Base-by-base conservation (phyloP, 805 yeast genomes). In the Kodamaea sagamina region DNA sequence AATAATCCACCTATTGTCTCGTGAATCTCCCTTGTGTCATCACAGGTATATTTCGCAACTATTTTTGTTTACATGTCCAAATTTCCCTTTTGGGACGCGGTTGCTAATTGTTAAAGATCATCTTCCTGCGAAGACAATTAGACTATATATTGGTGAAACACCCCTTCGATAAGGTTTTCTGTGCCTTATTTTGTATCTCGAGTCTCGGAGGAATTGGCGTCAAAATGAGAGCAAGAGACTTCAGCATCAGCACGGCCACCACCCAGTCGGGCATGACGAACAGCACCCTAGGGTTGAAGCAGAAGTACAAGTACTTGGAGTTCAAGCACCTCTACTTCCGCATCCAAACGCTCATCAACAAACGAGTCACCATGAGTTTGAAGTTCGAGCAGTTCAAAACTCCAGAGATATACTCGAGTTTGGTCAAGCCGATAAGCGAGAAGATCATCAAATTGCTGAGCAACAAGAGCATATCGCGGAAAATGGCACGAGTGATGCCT, bases 331-430 rank as follows among this genome's bases (percentile, higher is more conserved):
- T 68, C 7, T 69, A 69, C 47, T 68, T 67, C 49, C 60, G 41
- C 35, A 55, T 73, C 39, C 75, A 76, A 48, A 74, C 67, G 36
- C 58, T 71, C 9, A 56, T 78, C 12, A 68, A 66, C 47, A 63
- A 61, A 25, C 58, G 66, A 37, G 74, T 78, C 12, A 70, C 62
- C 31, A 55, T 75, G 19, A 65, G 75, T 42, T 60, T 78, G 48
- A 74, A 71, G 44, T 74, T 74, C 47, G 80, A 77, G 46, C 81
- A 77, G 54, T 54, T 77, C 42, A 68, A 70, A 42, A 59, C 77
- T 3, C 81, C 82, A 1, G 81, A 77, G 54, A 67, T 75, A 12
- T 67, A 75, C 40, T 49, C 74, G 11, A 61, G 75, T 2, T 54
- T 77, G 17, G 65, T 78, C 28, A 68, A 71, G 52, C 83, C 83